A percentile compares a stretch with the other conserved stretches of the same genome.
phyloP scores from a whole-genome alignment of 768 basidiomycete species.

The Boletus rubescentipes region DNA sequence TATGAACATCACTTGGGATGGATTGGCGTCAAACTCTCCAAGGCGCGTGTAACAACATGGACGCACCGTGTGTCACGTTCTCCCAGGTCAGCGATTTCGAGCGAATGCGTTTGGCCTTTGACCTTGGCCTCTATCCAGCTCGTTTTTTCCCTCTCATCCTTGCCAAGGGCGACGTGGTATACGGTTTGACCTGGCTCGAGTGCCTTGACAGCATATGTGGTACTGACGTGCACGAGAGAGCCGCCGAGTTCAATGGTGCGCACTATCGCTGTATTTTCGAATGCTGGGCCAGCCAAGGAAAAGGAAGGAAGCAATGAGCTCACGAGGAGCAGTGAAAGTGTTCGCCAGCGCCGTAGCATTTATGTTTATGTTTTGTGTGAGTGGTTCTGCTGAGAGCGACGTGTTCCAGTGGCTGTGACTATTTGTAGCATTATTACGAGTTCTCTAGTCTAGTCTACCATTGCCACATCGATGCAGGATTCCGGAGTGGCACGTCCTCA shows the following conservation, averaged over 20 bases:
- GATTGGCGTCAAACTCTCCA: slow-evolving; percentile 12
- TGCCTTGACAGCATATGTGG: slow-evolving; percentile 82
- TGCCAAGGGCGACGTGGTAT: slow-evolving; percentile 68
- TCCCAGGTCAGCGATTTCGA: slow-evolving; percentile 50
- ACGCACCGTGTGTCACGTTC: slow-evolving; percentile 55
- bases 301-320: slow-evolving; percentile 41
- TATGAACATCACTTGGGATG: slow-evolving; percentile 44
- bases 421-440: slow-evolving; percentile 1
- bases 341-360: slow-evolving; percentile 47
- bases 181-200: slow-evolving; percentile 56
- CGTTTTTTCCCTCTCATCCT: slow-evolving; percentile 61
- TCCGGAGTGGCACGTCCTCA: slow-evolving; percentile 78
- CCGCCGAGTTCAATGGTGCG: slow-evolving; percentile 90
- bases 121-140: slow-evolving; percentile 79
- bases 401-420: slow-evolving; percentile 23
- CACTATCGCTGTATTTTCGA: slow-evolving; percentile 89
- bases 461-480: slow-evolving; percentile 69
- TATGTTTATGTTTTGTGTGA: slow-evolving; percentile 21
- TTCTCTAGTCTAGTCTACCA: slow-evolving; percentile 65
- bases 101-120: slow-evolving; percentile 63
- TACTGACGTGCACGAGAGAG: slow-evolving; percentile 82
- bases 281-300: slow-evolving; percentile 48
- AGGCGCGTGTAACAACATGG: slow-evolving; percentile 1
- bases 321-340: slow-evolving; percentile 45
- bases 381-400: slow-evolving; percentile 27